These are phyloP conservation scores for Jatropha curcas DNA, from an alignment of 345 rosid species.

Conservation along the genomic window DNA sequence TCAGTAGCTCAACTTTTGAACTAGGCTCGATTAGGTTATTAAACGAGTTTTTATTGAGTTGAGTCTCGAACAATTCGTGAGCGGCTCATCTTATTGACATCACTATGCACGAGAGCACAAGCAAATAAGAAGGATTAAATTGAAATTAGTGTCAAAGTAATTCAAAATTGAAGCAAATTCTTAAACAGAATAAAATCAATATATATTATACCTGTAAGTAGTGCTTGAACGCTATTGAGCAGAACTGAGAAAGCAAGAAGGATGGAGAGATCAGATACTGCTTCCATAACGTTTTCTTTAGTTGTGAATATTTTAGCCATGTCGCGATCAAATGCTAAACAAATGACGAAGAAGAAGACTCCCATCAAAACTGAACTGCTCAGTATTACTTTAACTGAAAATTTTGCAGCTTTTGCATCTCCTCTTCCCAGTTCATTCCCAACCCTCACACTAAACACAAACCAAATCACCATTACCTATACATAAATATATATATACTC, in stretches of 20 bases:
- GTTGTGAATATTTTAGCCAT: slow-evolving; percentile 46
- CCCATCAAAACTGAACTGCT: slow-evolving; percentile 38
- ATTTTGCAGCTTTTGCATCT: slow-evolving; percentile 46
- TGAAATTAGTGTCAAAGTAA: no score
- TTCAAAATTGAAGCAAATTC: no score
- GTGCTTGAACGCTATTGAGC: slow-evolving; percentile 62
- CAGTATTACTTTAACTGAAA: slow-evolving; percentile 53
- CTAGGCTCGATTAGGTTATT: no score
- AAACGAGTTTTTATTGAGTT: no score
- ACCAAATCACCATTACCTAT: not conserved
- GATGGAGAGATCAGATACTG: slow-evolving; percentile 46
- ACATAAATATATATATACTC: not conserved
- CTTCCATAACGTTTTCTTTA: slow-evolving; percentile 38
- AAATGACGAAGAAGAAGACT: slow-evolving; percentile 38
- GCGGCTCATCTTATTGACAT: no score
- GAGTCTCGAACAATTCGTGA: no score
- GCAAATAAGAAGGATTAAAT: no score
- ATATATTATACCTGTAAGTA: slow-evolving; percentile 58
- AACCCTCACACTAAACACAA: slow-evolving; percentile 49
- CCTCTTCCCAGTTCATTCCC: slow-evolving; percentile 70
- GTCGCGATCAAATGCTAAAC: slow-evolving; percentile 42
- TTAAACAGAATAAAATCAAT: no score
- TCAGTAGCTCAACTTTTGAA: no score
- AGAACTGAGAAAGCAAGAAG: slow-evolving; percentile 65
- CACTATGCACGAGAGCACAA: no score